Percentiles rank a stretch among this genome's conserved stretches.
These are phyloP conservation scores for Epithemia pelagica DNA, from an alignment of 108 stramenopile species.

Conservation along the genomic window DNA sequence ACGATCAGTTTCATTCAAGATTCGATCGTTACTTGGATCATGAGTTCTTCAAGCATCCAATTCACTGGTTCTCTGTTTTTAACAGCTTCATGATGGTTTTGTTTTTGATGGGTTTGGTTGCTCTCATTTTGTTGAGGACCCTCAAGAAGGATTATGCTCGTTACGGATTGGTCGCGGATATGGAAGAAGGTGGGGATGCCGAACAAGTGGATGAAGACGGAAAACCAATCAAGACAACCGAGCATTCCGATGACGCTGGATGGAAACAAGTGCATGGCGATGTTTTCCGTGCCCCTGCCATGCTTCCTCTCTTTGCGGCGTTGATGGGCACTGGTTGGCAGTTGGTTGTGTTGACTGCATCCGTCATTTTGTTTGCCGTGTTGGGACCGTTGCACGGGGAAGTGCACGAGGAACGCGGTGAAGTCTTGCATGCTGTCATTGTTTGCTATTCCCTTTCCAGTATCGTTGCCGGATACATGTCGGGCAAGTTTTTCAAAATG, in stretches of 20 bases:
- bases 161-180: slow-evolving; percentile 77
- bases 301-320: slow-evolving; percentile 84
- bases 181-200: slow-evolving; percentile 47
- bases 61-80: slow-evolving; percentile 99
- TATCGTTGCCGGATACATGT: slow-evolving; percentile 85
- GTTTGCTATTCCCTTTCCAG: slow-evolving; percentile 84
- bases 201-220: slow-evolving; percentile 60
- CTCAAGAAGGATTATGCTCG: slow-evolving; percentile 93
- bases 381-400: slow-evolving; percentile 88
- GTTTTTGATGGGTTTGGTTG: slow-evolving; percentile 95
- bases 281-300: slow-evolving; percentile 89
- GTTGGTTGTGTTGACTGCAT: slow-evolving; percentile 84
- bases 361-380: slow-evolving; percentile 91
- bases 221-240: slow-evolving; percentile 45
- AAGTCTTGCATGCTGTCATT: slow-evolving; percentile 83
- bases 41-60: slow-evolving; percentile 97
- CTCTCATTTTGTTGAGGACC: slow-evolving; percentile 89
- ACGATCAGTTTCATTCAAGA: slow-evolving; percentile 76
- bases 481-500: slow-evolving; percentile 88
- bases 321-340: slow-evolving; percentile 94
- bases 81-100: slow-evolving; percentile 98
- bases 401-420: slow-evolving; percentile 95
- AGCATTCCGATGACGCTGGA: slow-evolving; percentile 81
- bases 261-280: slow-evolving; percentile 99
- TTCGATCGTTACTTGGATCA: slow-evolving; percentile 94